These are phyloP conservation scores for Yarrowia porcina DNA, from an alignment of 805 yeast species.

Conservation along the genomic window DNA sequence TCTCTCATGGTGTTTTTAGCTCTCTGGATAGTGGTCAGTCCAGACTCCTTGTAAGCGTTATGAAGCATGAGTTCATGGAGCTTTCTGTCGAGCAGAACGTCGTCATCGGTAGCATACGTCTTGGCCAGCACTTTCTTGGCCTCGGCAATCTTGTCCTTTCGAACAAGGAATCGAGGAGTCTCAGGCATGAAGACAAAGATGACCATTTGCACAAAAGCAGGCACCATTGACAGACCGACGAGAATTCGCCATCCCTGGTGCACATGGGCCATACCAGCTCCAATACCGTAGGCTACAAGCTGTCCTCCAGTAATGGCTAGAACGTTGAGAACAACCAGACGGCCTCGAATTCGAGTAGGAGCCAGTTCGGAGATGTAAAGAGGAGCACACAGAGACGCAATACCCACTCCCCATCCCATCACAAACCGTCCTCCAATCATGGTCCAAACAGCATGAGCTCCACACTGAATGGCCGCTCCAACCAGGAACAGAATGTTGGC, in stretches of 20 bases:
- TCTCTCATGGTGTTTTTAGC: constrained; percentile 37
- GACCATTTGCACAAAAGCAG: constrained; percentile 72
- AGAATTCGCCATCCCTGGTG: constrained; percentile 88
- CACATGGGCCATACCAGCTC: constrained; percentile 66
- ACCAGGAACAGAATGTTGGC: constrained; percentile 78
- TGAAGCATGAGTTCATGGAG: constrained; percentile 58
- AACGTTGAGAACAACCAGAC: constrained; percentile 83
- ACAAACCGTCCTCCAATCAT: constrained; percentile 90
- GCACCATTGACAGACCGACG: constrained; percentile 87
- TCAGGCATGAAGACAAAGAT: constrained; percentile 88
- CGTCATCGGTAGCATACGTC: constrained; percentile 62
- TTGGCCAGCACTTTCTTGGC: constrained; percentile 65
- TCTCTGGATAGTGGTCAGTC: constrained; percentile 16
- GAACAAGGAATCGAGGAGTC: constrained; percentile 86
- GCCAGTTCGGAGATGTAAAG: constrained; percentile 88
- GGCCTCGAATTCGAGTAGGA: constrained; percentile 86
- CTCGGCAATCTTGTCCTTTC: constrained; percentile 58
- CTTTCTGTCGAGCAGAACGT: constrained; percentile 60
- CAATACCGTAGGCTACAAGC: constrained; percentile 87
- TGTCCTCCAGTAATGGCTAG: constrained; percentile 94
- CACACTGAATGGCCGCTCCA: constrained; percentile 84
- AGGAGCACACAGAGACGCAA: constrained; percentile 93
- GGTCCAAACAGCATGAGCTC: constrained; percentile 76
- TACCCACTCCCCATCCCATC: constrained; percentile 96
- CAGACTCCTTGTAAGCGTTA: constrained; percentile 27